Evolutionary conservation across 129 eudicot species (phyloP), one percentile per base, ranked within the genome.

Genomic region (Helianthus tuberosus): DNA sequence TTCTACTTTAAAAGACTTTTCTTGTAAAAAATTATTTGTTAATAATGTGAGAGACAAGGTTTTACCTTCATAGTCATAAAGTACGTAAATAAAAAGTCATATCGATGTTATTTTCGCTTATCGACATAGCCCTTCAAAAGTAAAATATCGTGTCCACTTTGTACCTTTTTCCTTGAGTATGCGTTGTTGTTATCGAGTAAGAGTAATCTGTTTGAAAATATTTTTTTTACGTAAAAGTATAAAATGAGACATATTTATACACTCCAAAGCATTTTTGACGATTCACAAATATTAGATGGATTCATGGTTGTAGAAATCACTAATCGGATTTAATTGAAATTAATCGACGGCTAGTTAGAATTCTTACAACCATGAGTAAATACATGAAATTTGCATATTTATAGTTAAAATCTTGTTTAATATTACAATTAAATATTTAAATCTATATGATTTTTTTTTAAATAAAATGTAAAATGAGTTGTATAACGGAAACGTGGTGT

Each of bases 381-480:
- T 6, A 41, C 9, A 41, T 43, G 47, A 6, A 43, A 43, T 43
- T 6, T 43, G 10, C 10, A 6, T 5, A 52, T 4, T 4, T n/a
- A 52, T 14, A 16, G 27, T 16, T 53, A 15, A 53, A 53, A 55
- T 20, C 27, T 20, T 55, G 14, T 2, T 54, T 54, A 54, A 55
- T 20, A 17, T 55, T 20, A 53, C 0, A 10, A 15, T 53, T 16
- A 53, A n/a, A 2, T 14, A 13, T 6, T 43, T 43, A 43, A 43
- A 43, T 43, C 3, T 54, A 17, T 55, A 0, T 25, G 0, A 17
- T 25, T 11, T 44, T 57, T 17, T 23, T 13, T 14, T 41, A 69
- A 54, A 54, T 51, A 17, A 66, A 75, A 75, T 53, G 74, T 54
- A 66, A 41, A 55, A 52, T 51, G 66, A 76, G 67, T 68, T 55